A percentile compares a stretch with the other conserved stretches of the same genome.
phyloP scores from a whole-genome alignment of 192 early-diverging fungal genomes.

The Rhizophagus clarus region DNA sequence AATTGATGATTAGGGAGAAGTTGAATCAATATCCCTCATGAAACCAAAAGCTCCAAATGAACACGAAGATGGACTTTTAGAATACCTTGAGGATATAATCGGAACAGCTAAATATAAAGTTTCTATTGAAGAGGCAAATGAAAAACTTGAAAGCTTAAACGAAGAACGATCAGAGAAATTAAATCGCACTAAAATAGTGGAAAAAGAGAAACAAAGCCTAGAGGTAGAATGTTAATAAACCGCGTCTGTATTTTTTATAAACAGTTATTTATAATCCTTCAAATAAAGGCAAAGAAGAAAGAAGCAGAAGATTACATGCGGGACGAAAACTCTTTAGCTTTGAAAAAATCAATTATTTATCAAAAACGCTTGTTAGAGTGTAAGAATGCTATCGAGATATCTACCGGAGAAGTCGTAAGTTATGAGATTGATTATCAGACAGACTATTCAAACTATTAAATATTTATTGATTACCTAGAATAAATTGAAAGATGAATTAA shows the following conservation, averaged over 20 bases:
- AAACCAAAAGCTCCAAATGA: slow-evolving; percentile 92
- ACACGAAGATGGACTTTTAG: slow-evolving; percentile 92
- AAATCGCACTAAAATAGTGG: slow-evolving; percentile 83
- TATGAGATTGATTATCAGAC: not conserved
- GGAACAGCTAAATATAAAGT: slow-evolving; percentile 89
- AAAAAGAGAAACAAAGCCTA: slow-evolving; percentile 81
- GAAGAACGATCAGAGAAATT: slow-evolving; percentile 78
- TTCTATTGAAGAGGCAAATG: slow-evolving; percentile 73
- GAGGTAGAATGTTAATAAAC: slow-evolving; percentile 51
- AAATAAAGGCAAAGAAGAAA: slow-evolving; percentile 61
- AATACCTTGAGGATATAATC: slow-evolving; percentile 99
- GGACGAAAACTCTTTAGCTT: slow-evolving; percentile 77
- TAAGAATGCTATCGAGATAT: slow-evolving; percentile 51
- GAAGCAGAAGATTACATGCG: slow-evolving; percentile 82
- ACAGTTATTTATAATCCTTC: not conserved
- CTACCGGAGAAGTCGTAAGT: slow-evolving; percentile 47
- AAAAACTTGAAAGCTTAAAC: slow-evolving; percentile 74
- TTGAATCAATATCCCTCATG: slow-evolving; percentile 98
- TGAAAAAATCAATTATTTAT: slow-evolving; percentile 73
- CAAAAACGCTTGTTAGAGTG: slow-evolving; percentile 73
- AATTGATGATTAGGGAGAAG: slow-evolving; percentile 87
- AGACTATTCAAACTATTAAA: no score
- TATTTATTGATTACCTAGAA: slow-evolving; percentile 39
- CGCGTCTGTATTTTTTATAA: not conserved
- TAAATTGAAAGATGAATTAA: slow-evolving; percentile 54